Evolutionary conservation across 1,139 yeast species (phyloP).

Genomic region (Blastobotrys petasosporus): DNA sequence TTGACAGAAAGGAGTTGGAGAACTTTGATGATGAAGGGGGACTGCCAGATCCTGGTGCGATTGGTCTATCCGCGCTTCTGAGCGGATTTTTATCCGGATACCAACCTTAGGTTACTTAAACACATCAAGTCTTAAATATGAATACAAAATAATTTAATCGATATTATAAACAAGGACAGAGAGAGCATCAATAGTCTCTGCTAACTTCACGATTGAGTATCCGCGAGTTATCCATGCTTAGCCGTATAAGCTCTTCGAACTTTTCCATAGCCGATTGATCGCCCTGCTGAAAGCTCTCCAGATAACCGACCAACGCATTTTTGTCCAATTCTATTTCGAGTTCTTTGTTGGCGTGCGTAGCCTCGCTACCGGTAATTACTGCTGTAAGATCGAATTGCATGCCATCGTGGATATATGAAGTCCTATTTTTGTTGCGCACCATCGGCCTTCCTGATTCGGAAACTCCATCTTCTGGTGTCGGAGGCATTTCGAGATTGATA

Average conservation of each 20-base stretch:
- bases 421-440: slow-evolving; percentile 50
- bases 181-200: neutral
- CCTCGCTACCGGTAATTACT: slow-evolving; percentile 23
- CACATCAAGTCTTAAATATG: no score
- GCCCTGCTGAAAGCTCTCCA: slow-evolving; percentile 37
- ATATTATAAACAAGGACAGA: neutral
- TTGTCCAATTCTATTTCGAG: slow-evolving; percentile 61
- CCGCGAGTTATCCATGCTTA: slow-evolving; percentile 31
- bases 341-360: slow-evolving; percentile 25
- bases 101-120: neutral
- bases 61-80: slow-evolving; percentile 34
- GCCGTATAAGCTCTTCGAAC: slow-evolving; percentile 33
- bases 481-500: slow-evolving; percentile 68
- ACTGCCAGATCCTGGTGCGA: slow-evolving; percentile 92
- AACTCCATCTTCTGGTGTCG: slow-evolving; percentile 26
- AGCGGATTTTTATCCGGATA: slow-evolving; percentile 25
- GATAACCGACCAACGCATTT: slow-evolving; percentile 54
- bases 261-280: slow-evolving; percentile 31
- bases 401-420: slow-evolving; percentile 29
- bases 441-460: slow-evolving; percentile 25
- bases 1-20: slow-evolving; percentile 51
- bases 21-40: slow-evolving; percentile 39
- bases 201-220: slow-evolving; percentile 11
- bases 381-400: slow-evolving; percentile 33
- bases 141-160: neutral